These are phyloP conservation scores for Nosema muscidifuracis DNA, from an alignment of 371 early-diverging fungal species.

Conservation along the genomic window DNA sequence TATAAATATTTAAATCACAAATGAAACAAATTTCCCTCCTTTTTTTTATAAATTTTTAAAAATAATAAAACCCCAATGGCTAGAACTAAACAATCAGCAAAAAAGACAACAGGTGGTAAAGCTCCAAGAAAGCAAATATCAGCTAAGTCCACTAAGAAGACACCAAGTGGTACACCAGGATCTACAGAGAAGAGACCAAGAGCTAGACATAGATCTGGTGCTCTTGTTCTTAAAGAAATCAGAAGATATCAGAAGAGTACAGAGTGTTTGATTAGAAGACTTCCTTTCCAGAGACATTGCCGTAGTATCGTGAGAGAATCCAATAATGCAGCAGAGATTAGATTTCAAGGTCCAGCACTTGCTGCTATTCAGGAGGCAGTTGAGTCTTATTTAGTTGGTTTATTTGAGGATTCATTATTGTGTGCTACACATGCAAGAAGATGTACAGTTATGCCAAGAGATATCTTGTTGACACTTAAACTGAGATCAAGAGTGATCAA, in stretches of 20 bases:
- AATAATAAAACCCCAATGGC: constrained; percentile 67
- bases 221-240: constrained; percentile 85
- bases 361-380: constrained; percentile 94
- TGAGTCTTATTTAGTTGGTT: constrained; percentile 84
- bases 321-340: constrained; percentile 74
- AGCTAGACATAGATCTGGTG: constrained; percentile 72
- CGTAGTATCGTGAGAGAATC: constrained; percentile 69
- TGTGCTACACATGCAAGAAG: constrained; percentile 98
- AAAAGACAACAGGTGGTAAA: constrained; percentile 96
- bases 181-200: constrained; percentile 59
- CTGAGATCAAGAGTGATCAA: constrained; percentile 63
- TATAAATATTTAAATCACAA: no score
- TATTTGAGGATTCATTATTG: constrained; percentile 93
- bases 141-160: constrained; percentile 85
- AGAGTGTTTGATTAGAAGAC: constrained; percentile 88
- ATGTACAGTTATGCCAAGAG: constrained; percentile 97
- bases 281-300: constrained; percentile 89
- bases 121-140: constrained; percentile 90
- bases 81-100: constrained; percentile 92
- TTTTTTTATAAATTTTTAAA: constrained; percentile 54
- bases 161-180: constrained; percentile 67
- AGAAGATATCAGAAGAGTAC: constrained; percentile 93
- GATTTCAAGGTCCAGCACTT: constrained; percentile 92
- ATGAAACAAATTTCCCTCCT: constrained; percentile 51
- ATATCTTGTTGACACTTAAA: constrained; percentile 89